Evolutionary conservation across 441 rosid genomes (phyloP).

Genomic region (Adansonia grandidieri): DNA sequence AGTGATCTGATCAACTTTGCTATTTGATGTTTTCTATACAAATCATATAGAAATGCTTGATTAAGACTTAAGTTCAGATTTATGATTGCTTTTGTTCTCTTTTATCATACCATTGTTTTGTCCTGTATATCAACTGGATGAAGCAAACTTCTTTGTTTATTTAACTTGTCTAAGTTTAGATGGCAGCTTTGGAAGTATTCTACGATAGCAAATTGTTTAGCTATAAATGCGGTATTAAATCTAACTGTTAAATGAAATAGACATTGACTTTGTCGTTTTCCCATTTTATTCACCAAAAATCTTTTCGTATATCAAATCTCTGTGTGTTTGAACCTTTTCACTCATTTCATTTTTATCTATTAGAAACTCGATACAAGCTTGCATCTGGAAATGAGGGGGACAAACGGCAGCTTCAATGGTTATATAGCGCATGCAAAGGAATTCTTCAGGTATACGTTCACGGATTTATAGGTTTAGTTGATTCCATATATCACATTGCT

Average conservation of each 20-base stretch:
- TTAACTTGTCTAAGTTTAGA: neutral
- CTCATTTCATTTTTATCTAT: slow-evolving; percentile 10
- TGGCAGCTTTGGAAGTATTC: neutral
- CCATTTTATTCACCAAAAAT: neutral
- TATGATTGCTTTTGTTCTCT: neutral
- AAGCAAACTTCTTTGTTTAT: neutral
- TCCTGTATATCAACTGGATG: neutral
- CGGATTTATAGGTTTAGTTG: slow-evolving; percentile 15
- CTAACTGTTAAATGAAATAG: neutral
- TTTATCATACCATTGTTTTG: slow-evolving; percentile 8
- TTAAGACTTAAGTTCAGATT: neutral
- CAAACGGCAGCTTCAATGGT: slow-evolving; percentile 52
- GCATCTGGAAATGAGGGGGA: slow-evolving; percentile 52
- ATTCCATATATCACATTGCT: slow-evolving; percentile 15
- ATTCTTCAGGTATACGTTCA: slow-evolving; percentile 47
- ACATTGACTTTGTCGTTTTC: slow-evolving; percentile 8
- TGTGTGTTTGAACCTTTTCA: slow-evolving; percentile 20
- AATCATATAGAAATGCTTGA: slow-evolving; percentile 6
- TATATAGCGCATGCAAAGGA: slow-evolving; percentile 64
- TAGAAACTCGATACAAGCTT: slow-evolving; percentile 53
- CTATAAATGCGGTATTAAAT: neutral
- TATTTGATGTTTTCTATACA: neutral
- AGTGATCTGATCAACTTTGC: slow-evolving; percentile 12
- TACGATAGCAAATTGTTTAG: neutral
- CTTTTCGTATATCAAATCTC: neutral